These are phyloP conservation scores for Neophaeococcomyces mojaviensis DNA, from an alignment of 2,329 filamentous ascomycete species.

Conservation along the genomic window DNA sequence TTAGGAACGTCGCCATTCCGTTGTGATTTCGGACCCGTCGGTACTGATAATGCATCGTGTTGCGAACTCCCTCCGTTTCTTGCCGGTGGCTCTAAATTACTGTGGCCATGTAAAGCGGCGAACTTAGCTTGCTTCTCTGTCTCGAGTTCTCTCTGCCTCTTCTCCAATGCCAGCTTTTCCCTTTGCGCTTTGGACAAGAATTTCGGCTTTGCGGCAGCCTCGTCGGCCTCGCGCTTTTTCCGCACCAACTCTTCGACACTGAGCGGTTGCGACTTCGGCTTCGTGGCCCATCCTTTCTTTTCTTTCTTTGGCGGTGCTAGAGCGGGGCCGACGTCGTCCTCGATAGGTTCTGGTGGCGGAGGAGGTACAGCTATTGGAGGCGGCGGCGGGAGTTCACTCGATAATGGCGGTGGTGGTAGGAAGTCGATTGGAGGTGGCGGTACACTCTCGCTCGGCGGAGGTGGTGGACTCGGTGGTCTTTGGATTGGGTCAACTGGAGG, in stretches of 20 bases:
- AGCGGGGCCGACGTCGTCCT: slow-evolving; percentile 34
- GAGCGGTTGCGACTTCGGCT: slow-evolving; percentile 47
- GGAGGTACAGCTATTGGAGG: slow-evolving; percentile 31
- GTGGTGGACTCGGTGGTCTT: slow-evolving; percentile 22
- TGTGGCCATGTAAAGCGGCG: slow-evolving; percentile 16
- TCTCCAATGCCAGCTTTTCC: slow-evolving; percentile 71
- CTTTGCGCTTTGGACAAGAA: slow-evolving; percentile 78
- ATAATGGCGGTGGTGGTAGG: slow-evolving; percentile 14
- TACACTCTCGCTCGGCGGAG: slow-evolving; percentile 21
- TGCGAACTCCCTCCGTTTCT: neutral
- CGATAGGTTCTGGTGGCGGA: slow-evolving; percentile 33
- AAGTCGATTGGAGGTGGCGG: slow-evolving; percentile 19
- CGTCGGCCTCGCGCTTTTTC: slow-evolving; percentile 79
- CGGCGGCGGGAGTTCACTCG: slow-evolving; percentile 28
- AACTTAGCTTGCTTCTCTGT: slow-evolving; percentile 46
- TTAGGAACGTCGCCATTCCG: slow-evolving; percentile 43
- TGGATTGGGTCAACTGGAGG: slow-evolving; percentile 32
- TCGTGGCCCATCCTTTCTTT: slow-evolving; percentile 46
- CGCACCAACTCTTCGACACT: slow-evolving; percentile 79
- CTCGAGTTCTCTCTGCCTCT: slow-evolving; percentile 64
- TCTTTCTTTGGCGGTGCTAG: slow-evolving; percentile 44
- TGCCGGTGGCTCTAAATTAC: slow-evolving; percentile 16
- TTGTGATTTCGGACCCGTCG: slow-evolving; percentile 67
- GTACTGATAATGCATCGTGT: slow-evolving; percentile 35
- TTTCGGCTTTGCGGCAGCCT: slow-evolving; percentile 76